Conservation (phyloP, 192 early-diverging fungal species). For the Endogone sp. region DNA sequence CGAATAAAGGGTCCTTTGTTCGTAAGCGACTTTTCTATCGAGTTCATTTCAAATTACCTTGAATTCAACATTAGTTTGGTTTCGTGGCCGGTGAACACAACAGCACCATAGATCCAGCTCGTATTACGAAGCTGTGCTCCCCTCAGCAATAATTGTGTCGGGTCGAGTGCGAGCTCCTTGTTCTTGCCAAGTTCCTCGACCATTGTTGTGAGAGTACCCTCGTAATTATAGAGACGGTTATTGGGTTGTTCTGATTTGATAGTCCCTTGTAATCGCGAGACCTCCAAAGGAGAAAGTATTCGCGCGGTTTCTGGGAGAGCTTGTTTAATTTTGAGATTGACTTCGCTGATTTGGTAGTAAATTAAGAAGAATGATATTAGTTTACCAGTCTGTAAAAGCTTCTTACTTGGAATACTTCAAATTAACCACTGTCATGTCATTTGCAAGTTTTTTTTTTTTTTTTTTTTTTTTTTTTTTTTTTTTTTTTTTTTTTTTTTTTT, state of each 20-base stretch:
- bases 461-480: no score
- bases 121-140: conserved; percentile 94
- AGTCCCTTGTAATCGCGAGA: conserved; percentile 55
- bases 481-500: no score
- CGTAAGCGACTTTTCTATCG: no score
- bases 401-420: background rate
- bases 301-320: conserved; percentile 74
- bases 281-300: conserved; percentile 63
- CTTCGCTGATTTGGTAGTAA: conserved; percentile 55
- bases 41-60: conserved; percentile 20
- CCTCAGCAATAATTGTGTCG: conserved; percentile 84
- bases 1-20: no score
- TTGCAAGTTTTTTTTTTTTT: no score
- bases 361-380: background rate
- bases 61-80: conserved; percentile 94
- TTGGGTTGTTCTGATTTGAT: conserved; percentile 93
- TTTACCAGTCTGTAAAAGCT: background rate
- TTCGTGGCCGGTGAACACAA: conserved; percentile 92
- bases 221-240: conserved; percentile 88
- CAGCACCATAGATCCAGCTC: conserved; percentile 87
- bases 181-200: conserved; percentile 30
- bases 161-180: conserved; percentile 80
- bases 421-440: background rate
- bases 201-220: conserved; percentile 52
- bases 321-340: conserved; percentile 94